phyloP scores from a whole-genome alignment of 208 protist species.

The Trypanosoma caninum region DNA sequence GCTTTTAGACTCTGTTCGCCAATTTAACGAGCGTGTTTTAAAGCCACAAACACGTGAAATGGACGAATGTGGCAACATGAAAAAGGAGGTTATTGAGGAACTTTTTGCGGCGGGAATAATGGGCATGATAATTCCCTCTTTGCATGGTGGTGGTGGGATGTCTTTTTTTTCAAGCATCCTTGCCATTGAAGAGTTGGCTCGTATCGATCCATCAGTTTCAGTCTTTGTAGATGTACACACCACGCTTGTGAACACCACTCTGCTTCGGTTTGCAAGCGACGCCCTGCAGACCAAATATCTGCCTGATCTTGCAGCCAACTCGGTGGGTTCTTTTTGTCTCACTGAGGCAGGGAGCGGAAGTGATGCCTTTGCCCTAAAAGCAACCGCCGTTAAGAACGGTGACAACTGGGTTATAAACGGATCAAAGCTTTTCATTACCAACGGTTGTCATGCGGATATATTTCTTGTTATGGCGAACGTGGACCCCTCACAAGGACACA shows the following conservation, averaged over 20 bases:
- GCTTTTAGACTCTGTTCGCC: conserved; percentile 61
- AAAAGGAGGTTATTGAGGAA: conserved; percentile 57
- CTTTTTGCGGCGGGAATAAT: conserved; percentile 83
- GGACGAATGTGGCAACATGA: conserved; percentile 75
- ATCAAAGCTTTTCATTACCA: conserved; percentile 94
- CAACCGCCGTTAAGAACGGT: conserved; percentile 71
- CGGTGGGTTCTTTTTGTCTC: conserved; percentile 90
- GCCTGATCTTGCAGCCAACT: conserved; percentile 77
- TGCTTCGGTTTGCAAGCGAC: conserved; percentile 78
- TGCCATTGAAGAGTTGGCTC: conserved; percentile 86
- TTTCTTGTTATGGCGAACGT: conserved; percentile 94
- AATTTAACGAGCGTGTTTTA: conserved; percentile 64
- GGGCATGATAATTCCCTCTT: conserved; percentile 73
- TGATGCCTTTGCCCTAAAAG: conserved; percentile 93
- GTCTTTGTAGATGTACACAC: conserved; percentile 92
- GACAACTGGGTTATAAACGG: conserved; percentile 92
- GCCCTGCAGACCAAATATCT: conserved; percentile 86
- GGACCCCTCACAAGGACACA: conserved; percentile 85
- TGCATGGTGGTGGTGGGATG: conserved; percentile 65
- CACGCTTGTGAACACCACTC: conserved; percentile 89
- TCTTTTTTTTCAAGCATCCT: conserved; percentile 77
- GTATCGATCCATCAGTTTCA: conserved; percentile 80
- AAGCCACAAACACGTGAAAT: conserved; percentile 65
- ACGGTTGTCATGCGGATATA: conserved; percentile 84
- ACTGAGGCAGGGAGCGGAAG: conserved; percentile 80